These are phyloP conservation scores for Remersonia thermophila DNA, from an alignment of 2,329 filamentous ascomycete species.

Conservation along the genomic window DNA sequence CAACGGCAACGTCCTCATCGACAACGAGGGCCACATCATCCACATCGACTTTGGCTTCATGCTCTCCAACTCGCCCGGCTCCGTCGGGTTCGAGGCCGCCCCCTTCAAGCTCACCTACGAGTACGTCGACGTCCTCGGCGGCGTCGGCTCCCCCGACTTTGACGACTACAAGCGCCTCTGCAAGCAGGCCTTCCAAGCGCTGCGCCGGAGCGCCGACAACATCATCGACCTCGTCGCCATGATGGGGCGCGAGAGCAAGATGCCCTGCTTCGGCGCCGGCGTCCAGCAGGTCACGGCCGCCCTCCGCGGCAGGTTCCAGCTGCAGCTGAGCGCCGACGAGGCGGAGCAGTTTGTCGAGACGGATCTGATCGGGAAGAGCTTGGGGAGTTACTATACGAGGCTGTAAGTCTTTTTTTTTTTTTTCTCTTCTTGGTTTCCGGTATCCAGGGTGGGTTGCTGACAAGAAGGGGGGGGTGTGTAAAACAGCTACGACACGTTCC, in stretches of 20 bases:
- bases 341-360: slow-evolving; percentile 71
- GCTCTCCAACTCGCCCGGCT: slow-evolving; percentile 75
- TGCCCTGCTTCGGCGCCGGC: slow-evolving; percentile 71
- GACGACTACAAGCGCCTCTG: slow-evolving; percentile 66
- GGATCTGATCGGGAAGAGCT: slow-evolving; percentile 66
- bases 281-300: slow-evolving; percentile 57
- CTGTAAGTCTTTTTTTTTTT: slow-evolving; percentile 42
- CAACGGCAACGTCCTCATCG: slow-evolving; percentile 77
- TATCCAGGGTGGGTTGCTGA: slow-evolving; percentile 4
- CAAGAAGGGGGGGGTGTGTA: too few relatives aligned
- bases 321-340: slow-evolving; percentile 72
- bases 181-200: slow-evolving; percentile 73
- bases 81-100: slow-evolving; percentile 74
- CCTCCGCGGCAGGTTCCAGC: slow-evolving; percentile 63
- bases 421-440: slow-evolving; percentile 3
- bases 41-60: slow-evolving; percentile 89
- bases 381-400: slow-evolving; percentile 78
- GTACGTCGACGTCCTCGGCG: slow-evolving; percentile 73
- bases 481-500: slow-evolving; percentile 66
- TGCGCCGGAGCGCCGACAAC: slow-evolving; percentile 66
- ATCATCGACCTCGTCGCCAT: slow-evolving; percentile 72
- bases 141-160: slow-evolving; percentile 56
- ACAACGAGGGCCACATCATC: slow-evolving; percentile 75
- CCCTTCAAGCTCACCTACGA: slow-evolving; percentile 76
- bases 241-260: slow-evolving; percentile 73